phyloP scores from a whole-genome alignment of 2,329 filamentous ascomycete genomes.

The Fusarium siculi region DNA sequence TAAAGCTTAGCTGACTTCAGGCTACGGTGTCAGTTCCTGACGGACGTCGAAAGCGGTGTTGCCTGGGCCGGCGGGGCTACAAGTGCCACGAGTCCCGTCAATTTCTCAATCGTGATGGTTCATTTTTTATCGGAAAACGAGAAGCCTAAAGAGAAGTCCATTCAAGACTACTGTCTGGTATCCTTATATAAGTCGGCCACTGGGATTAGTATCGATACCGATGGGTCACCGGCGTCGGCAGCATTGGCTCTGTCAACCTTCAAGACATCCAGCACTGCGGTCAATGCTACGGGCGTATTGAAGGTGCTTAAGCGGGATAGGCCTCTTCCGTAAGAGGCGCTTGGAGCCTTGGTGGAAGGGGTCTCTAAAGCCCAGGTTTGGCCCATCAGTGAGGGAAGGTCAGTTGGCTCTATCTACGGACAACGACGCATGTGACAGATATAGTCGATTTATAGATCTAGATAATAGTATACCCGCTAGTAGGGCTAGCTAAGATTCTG shows the following conservation, averaged over 20 bases:
- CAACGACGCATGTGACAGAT: accelerated
- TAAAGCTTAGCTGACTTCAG: no score
- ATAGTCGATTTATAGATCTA: accelerated
- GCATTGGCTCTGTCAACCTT: neutral
- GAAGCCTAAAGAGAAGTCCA: accelerated
- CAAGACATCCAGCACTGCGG: accelerated
- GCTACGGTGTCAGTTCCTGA: no score
- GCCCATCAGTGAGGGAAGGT: neutral
- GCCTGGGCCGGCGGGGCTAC: accelerated
- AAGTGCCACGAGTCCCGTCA: neutral
- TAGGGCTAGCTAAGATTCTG: accelerated
- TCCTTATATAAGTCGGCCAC: accelerated
- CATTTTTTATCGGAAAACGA: neutral
- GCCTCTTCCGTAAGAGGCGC: no score
- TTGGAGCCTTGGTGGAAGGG: no score
- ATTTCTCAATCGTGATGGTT: no score
- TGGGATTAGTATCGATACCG: neutral
- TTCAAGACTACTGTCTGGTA: accelerated
- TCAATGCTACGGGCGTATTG: accelerated
- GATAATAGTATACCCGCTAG: accelerated
- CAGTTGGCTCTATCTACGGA: neutral
- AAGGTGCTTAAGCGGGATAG: accelerated
- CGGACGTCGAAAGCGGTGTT: neutral
- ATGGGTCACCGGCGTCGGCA: neutral
- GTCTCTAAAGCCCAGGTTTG: neutral